Conservation (phyloP, 2,329 filamentous ascomycete species). For the Clonostachys sp. region DNA sequence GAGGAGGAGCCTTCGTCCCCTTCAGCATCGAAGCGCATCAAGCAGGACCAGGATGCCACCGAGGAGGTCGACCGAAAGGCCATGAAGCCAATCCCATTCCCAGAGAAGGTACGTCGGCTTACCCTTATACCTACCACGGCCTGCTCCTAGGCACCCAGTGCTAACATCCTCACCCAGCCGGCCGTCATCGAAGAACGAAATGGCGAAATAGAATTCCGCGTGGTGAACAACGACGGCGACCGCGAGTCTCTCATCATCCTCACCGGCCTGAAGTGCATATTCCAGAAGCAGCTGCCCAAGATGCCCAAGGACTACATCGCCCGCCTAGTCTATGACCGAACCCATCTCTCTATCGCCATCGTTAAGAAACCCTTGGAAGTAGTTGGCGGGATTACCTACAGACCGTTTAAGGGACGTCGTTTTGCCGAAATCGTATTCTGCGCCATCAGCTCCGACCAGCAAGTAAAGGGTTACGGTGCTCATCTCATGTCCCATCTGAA, state of each 20-base stretch:
- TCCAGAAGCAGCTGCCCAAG: conserved; percentile 96
- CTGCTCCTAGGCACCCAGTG: not conserved
- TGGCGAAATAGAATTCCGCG: conserved; percentile 93
- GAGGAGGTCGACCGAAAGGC: conserved; percentile 33
- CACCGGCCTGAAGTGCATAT: conserved; percentile 94
- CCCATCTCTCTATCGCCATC: conserved; percentile 93
- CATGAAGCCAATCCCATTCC: conserved; percentile 73
- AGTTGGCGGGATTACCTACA: conserved; percentile 95
- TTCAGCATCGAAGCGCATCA: conserved; percentile 60
- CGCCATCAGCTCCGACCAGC: conserved; percentile 94
- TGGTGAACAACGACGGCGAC: conserved; percentile 93
- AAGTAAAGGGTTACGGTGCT: conserved; percentile 97
- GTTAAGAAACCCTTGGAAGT: conserved; percentile 95
- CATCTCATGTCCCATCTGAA: conserved; percentile 98
- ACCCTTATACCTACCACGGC: not conserved
- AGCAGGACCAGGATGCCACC: conserved; percentile 31
- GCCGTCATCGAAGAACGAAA: conserved; percentile 91
- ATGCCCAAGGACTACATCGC: conserved; percentile 99
- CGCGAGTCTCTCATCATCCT: conserved; percentile 89
- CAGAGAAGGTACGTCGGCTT: conserved; percentile 66
- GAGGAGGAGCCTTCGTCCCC: conserved; percentile 59
- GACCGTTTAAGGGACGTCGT: conserved; percentile 83
- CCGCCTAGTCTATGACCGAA: conserved; percentile 93
- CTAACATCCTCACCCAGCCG: conserved; percentile 43
- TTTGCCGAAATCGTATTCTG: conserved; percentile 99